Base-by-base conservation (phyloP, 306 rosid species). In the Vigna mungo region DNA sequence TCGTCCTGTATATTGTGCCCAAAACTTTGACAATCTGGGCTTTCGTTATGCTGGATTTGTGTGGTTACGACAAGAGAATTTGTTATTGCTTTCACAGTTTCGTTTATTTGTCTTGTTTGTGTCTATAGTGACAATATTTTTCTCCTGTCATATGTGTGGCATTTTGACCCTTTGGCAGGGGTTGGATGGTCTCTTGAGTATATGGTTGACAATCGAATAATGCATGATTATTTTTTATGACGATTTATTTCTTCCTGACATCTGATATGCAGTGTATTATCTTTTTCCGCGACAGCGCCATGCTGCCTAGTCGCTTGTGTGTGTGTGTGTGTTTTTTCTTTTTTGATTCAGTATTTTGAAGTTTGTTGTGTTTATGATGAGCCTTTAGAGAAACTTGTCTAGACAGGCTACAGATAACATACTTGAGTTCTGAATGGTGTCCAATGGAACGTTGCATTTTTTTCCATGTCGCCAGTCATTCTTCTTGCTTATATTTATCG, bases 61-160 rank as follows among this genome's bases (percentile, higher is more conserved):
- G 60, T 70, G 71, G 44, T 82, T 72, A 27, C 56, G 56, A 66
- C 56, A 9, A 67, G 48, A 54, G 27, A 14, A 3, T 25, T 41
- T 65, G 21, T 18, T 55, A 27, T 17, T n/a, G 23, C 48, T 67
- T 76, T 48, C 54, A 36, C 52, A 17, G 23, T 60, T 71, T 56
- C 72, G 61, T 61, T 81, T 47, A 68, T 74, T 62, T 56, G 36
- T 27, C 10, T 21, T 55, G 34, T 78, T 34, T 76, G 61, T n/a
- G 37, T 43, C 37, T 41, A 7, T 43, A 7, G 9, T 30, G 71
- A 70, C 79, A 32, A 3, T 80, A 17, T 25, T 79, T 74, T 70
- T 70, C 55, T 65, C 74, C n/a, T 16, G 17, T 13, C 59, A 5
- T 37, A 32, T 63, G 75, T 27, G 73, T 60, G 63, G 20, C 61